Conservation (phyloP, 139 green algal genomes). For the Tetraselmis chui region DNA sequence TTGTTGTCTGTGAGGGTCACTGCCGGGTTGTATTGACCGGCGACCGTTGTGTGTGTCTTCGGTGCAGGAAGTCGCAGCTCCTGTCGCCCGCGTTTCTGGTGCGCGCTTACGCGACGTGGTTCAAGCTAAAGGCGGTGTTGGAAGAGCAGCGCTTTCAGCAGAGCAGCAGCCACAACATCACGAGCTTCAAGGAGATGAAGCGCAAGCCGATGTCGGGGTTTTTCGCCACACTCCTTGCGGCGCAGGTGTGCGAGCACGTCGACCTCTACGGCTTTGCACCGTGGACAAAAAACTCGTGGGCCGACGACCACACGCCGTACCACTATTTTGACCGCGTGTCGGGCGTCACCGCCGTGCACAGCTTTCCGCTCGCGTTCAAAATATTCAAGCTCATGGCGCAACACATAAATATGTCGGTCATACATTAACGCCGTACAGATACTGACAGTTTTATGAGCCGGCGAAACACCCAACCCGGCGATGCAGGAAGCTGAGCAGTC, state of each 20-base stretch:
- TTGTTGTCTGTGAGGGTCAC: too few species aligned
- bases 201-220: neutral
- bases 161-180: neutral
- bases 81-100: neutral
- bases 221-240: neutral
- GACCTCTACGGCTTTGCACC: neutral
- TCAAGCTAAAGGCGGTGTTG: neutral
- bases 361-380: neutral
- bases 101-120: neutral
- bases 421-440: neutral
- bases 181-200: neutral
- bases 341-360: neutral
- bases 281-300: neutral
- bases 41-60: too few species aligned
- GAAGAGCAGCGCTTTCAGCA: neutral
- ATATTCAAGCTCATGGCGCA: neutral
- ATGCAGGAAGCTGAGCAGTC: too few species aligned
- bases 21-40: too few species aligned
- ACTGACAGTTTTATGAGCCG: too few species aligned
- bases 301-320: too few species aligned
- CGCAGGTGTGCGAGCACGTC: neutral
- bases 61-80: neutral
- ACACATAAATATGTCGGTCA: neutral
- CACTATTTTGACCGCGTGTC: neutral
- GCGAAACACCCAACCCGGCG: too few species aligned